Evolutionary conservation across 495 filamentous ascomycete genomes (phyloP), one percentile per base, ranked within the genome.

Genomic region (Penicillium mononematosum): DNA sequence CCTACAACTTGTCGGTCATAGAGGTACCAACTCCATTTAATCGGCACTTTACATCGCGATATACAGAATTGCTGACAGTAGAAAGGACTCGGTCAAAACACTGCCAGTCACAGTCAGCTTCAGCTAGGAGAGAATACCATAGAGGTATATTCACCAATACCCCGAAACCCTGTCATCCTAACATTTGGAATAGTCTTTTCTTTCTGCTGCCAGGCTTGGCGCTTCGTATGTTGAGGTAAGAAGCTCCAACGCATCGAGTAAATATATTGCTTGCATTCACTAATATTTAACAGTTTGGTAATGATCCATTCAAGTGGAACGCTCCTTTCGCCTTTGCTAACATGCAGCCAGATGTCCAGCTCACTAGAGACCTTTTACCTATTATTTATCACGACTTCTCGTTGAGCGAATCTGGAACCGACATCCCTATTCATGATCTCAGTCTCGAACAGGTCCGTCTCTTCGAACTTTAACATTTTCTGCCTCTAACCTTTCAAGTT

Each of bases 321-420:
- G 4, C 39, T 49, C 10, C 10, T 45, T 25, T 17, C 14, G 32
- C 7, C 44, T 8, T 47, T 36, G 19, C 61, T 58, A 54, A 64
- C 29, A 52, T 25, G 34, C 50, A 49, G 34, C 14, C 29, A 71
- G 75, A 77, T 56, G 71, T 73, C n/a, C 75, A 77, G 49, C 57
- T 78, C 17, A 75, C 75, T 9, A 62, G 59, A 57, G 75, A 78
- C 52, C 63, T 64, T 50, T 62, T 73, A 3, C 69, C 73, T 10
- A 65, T 75, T 10, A 69, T 75, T 12, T 78, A 70, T 45, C 73
- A 77, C 42, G 75, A 76, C 47, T 73, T 75, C 47, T 61, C 68
- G 5, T 20, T 78, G 4, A 71, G 66, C 49, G 75, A 78, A 45
- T 69, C 64, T 2, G 75, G 75, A 3, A 70, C 68, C n/a, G 64